Percentiles rank a stretch among this genome's conserved stretches.
Conservation (phyloP, 805 yeast genomes). For the Saturnispora sekii region DNA sequence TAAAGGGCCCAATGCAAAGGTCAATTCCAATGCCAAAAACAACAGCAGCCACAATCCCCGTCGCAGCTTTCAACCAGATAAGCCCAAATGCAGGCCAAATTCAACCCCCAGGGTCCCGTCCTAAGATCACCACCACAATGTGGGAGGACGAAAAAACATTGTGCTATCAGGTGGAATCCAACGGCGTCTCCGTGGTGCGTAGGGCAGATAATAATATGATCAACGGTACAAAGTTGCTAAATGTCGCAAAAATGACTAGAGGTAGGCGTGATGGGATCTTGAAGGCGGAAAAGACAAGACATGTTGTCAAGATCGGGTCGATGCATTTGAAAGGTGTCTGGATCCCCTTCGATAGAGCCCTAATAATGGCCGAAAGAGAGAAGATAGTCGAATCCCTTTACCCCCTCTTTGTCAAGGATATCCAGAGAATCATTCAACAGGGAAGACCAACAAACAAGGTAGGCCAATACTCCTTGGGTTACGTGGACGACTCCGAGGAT, state of each 20-base stretch:
- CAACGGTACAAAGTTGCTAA: conserved; percentile 59
- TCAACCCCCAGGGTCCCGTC: conserved; percentile 37
- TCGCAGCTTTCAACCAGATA: conserved; percentile 13
- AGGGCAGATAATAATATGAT: conserved; percentile 67
- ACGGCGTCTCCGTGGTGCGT: conserved; percentile 56
- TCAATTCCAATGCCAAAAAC: neutral
- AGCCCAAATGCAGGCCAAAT: conserved; percentile 29
- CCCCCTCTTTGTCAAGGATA: conserved; percentile 57
- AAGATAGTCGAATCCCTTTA: conserved; percentile 49
- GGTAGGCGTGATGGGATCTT: conserved; percentile 65
- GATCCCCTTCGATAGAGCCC: conserved; percentile 66
- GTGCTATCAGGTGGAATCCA: conserved; percentile 64
- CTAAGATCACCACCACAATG: conserved; percentile 59
- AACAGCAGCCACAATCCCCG: neutral
- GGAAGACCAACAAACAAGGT: conserved; percentile 26
- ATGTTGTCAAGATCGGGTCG: conserved; percentile 66
- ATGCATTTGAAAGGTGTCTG: conserved; percentile 70
- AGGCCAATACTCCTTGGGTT: conserved; percentile 14
- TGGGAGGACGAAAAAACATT: conserved; percentile 70
- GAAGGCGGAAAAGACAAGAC: conserved; percentile 55
- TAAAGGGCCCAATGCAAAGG: neutral
- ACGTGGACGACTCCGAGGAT: neutral
- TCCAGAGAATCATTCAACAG: conserved; percentile 36
- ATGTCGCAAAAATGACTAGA: conserved; percentile 65
- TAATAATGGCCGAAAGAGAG: conserved; percentile 60